Conservation (phyloP, 495 filamentous ascomycete genomes). For the Daldinia caldariorum region DNA sequence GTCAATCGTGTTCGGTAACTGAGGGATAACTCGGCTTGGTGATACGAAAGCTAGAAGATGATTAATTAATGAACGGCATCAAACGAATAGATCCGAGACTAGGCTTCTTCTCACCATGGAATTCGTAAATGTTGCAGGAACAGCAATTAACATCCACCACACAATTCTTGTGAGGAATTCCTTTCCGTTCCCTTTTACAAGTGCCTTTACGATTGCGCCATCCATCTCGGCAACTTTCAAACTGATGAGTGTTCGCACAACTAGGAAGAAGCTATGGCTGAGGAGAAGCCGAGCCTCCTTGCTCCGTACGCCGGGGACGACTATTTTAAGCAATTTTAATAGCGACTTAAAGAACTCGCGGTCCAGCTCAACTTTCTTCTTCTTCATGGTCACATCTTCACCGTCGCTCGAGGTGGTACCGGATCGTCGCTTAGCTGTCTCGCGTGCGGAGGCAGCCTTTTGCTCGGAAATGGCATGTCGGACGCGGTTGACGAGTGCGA, state of each 20-base stretch:
- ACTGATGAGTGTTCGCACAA: slow-evolving; percentile 88
- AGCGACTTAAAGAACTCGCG: slow-evolving; percentile 93
- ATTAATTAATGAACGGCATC: slow-evolving; percentile 21
- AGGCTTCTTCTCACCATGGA: slow-evolving; percentile 77
- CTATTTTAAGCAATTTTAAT: slow-evolving; percentile 80
- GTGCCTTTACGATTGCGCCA: slow-evolving; percentile 85
- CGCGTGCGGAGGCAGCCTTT: slow-evolving; percentile 82
- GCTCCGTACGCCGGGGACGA: slow-evolving; percentile 87
- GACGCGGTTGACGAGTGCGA: slow-evolving; percentile 87
- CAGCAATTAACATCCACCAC: slow-evolving; percentile 98
- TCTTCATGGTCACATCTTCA: slow-evolving; percentile 63
- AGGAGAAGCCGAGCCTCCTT: slow-evolving; percentile 86
- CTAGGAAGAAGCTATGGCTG: slow-evolving; percentile 83
- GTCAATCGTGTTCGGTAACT: slow-evolving; percentile 93
- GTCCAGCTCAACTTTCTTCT: slow-evolving; percentile 93
- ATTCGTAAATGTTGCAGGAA: slow-evolving; percentile 98
- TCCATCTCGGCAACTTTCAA: slow-evolving; percentile 97
- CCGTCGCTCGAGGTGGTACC: slow-evolving; percentile 63
- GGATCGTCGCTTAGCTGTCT: slow-evolving; percentile 68
- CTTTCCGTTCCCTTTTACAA: slow-evolving; percentile 90
- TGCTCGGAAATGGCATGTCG: slow-evolving; percentile 93
- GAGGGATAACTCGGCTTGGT: slow-evolving; percentile 92
- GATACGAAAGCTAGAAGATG: slow-evolving; percentile 80
- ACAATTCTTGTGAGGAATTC: slow-evolving; percentile 89
- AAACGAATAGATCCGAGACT: neutral